A percentile compares a stretch with the other conserved stretches of the same genome.
phyloP scores from a whole-genome alignment of 1,284 basidiomycete genomes.

The Sphagnurus paluster region DNA sequence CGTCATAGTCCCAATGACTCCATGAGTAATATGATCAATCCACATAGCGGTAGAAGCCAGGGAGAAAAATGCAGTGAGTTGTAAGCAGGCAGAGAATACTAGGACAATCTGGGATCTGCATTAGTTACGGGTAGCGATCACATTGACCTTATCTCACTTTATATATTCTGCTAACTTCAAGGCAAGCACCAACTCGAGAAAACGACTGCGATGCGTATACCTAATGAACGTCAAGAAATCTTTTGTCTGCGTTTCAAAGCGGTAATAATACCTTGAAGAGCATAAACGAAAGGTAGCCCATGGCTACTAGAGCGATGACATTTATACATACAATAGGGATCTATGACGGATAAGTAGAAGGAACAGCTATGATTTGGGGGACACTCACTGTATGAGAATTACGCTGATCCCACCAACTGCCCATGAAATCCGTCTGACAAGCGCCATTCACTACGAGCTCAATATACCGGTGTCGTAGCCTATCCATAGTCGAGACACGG shows the following conservation, averaged over 20 bases:
- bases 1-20: conserved; percentile 31
- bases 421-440: conserved; percentile 39
- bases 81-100: conserved; percentile 48
- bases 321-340: conserved; percentile 38
- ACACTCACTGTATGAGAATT: conserved; percentile 35
- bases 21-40: conserved; percentile 48
- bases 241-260: background rate
- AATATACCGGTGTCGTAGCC: conserved; percentile 30
- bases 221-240: conserved; percentile 27
- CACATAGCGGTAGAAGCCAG: conserved; percentile 49
- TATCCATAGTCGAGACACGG: conserved; percentile 32
- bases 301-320: conserved; percentile 29
- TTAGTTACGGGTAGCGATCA: conserved; percentile 1
- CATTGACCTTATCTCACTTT: conserved; percentile 30
- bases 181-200: conserved; percentile 50
- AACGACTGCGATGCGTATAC: conserved; percentile 51
- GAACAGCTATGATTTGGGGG: background rate
- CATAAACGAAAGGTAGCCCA: conserved; percentile 35
- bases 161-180: conserved; percentile 46
- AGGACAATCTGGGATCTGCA: conserved; percentile 41
- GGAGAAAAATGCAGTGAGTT: conserved; percentile 53
- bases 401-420: conserved; percentile 37
- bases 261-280: conserved; percentile 36
- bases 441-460: conserved; percentile 32
- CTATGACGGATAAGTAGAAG: conserved; percentile 22